Percentiles rank a stretch among this genome's conserved stretches.
phyloP scores from a whole-genome alignment of 495 filamentous ascomycete genomes.

The Tuber brumale region DNA sequence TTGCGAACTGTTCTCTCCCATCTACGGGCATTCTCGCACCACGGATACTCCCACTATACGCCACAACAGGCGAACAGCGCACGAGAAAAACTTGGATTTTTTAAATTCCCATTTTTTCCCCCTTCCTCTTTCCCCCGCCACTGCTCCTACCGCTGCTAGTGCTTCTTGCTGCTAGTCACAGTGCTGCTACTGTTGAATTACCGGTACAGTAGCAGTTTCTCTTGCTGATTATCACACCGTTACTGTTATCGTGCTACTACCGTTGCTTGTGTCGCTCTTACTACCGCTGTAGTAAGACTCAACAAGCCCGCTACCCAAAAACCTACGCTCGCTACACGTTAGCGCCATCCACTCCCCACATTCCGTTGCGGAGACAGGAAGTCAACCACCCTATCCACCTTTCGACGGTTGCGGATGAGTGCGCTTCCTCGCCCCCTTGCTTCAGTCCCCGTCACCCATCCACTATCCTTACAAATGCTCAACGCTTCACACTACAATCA shows the following conservation, averaged over 20 bases:
- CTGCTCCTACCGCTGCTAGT: neutral
- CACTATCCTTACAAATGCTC: constrained; percentile 38
- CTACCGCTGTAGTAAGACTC: neutral
- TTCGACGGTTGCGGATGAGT: constrained; percentile 23
- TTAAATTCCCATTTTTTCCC: neutral
- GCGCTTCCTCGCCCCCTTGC: constrained; percentile 35
- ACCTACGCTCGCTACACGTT: constrained; percentile 18
- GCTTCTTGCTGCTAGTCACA: neutral
- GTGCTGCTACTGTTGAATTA: neutral
- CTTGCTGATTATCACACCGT: neutral
- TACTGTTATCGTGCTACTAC: neutral
- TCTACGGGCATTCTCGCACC: neutral
- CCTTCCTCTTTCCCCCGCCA: neutral
- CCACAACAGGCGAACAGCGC: neutral
- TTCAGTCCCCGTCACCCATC: constrained; percentile 14
- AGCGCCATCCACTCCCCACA: constrained; percentile 34
- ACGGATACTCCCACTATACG: neutral
- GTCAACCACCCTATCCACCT: constrained; percentile 25
- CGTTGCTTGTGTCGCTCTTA: neutral
- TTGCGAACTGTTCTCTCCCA: neutral
- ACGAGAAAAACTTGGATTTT: neutral
- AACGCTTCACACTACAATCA: constrained; percentile 38
- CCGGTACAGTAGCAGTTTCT: neutral
- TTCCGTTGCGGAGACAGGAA: constrained; percentile 37
- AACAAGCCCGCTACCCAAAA: constrained; percentile 24